Percentiles rank a stretch among this genome's conserved stretches.
Conservation (phyloP, 2,329 filamentous ascomycete species). For the Nemania sp. region DNA sequence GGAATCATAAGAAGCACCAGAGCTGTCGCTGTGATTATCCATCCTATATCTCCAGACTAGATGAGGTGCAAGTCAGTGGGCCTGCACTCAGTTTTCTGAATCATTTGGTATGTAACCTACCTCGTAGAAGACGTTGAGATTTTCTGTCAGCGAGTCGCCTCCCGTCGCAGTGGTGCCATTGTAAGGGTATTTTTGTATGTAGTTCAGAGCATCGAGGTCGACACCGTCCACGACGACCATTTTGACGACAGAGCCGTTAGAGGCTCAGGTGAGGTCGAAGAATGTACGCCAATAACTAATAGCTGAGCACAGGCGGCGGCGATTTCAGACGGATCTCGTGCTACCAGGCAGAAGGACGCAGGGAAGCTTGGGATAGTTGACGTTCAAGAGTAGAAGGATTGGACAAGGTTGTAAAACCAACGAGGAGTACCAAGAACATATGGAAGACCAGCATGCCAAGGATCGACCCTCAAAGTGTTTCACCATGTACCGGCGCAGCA, state of each 20-base stretch:
- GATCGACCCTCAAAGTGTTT: constrained; percentile 20
- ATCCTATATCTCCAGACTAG: constrained; percentile 78
- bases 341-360: background rate
- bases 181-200: constrained; percentile 57
- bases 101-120: constrained; percentile 47
- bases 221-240: constrained; percentile 46
- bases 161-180: constrained; percentile 68
- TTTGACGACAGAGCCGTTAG: constrained; percentile 22
- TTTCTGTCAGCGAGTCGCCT: constrained; percentile 67
- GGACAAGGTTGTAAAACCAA: background rate
- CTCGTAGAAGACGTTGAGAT: constrained; percentile 81
- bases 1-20: constrained; percentile 92
- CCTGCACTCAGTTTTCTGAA: constrained; percentile 30
- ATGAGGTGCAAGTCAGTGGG: constrained; percentile 17
- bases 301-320: background rate
- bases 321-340: background rate
- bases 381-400: background rate
- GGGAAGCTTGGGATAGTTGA: background rate
- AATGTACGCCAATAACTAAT: background rate
- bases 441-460: constrained; percentile 21
- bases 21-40: constrained; percentile 80
- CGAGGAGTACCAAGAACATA: constrained; percentile 6
- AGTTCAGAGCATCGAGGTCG: constrained; percentile 51
- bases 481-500: constrained; percentile 6
- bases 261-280: background rate